These are phyloP conservation scores for Biancaea sappan DNA, from an alignment of 306 rosid genomes.

Conservation along the genomic window DNA sequence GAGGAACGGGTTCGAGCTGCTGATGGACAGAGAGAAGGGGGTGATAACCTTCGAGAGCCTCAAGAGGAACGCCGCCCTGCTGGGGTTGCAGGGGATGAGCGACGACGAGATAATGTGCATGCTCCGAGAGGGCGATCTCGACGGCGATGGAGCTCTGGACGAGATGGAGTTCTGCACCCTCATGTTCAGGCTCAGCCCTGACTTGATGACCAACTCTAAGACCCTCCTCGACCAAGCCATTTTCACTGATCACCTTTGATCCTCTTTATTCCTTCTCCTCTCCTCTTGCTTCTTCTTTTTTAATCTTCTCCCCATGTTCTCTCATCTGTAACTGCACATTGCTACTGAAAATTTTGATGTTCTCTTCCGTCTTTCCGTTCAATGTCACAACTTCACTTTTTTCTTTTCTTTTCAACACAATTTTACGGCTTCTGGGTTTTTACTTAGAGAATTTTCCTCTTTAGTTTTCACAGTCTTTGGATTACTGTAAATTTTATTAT, in stretches of 20 bases:
- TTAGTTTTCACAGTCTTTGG: no score
- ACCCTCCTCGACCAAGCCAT: constrained; percentile 62
- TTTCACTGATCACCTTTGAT: not conserved
- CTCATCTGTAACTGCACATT: not conserved
- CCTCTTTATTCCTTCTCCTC: not conserved
- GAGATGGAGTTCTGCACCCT: constrained; percentile 88
- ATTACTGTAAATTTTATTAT: no score
- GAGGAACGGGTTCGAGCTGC: constrained; percentile 62
- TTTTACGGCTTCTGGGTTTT: no score
- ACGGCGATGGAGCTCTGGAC: constrained; percentile 72
- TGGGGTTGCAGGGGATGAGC: constrained; percentile 71
- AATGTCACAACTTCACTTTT: no score
- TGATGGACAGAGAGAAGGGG: constrained; percentile 66
- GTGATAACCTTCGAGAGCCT: constrained; percentile 81
- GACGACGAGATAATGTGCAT: constrained; percentile 71
- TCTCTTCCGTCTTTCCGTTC: no score
- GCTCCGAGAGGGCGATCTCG: constrained; percentile 84
- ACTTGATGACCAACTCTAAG: constrained; percentile 62
- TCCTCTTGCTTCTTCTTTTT: not conserved
- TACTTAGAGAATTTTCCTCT: no score
- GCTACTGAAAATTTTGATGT: not conserved
- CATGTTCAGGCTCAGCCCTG: constrained; percentile 87
- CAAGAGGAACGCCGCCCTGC: constrained; percentile 69
- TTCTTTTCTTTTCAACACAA: no score
- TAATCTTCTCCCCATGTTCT: not conserved